Evolutionary conservation across 768 basidiomycete species (phyloP).

Genomic region (Phanerochaete sordida): DNA sequence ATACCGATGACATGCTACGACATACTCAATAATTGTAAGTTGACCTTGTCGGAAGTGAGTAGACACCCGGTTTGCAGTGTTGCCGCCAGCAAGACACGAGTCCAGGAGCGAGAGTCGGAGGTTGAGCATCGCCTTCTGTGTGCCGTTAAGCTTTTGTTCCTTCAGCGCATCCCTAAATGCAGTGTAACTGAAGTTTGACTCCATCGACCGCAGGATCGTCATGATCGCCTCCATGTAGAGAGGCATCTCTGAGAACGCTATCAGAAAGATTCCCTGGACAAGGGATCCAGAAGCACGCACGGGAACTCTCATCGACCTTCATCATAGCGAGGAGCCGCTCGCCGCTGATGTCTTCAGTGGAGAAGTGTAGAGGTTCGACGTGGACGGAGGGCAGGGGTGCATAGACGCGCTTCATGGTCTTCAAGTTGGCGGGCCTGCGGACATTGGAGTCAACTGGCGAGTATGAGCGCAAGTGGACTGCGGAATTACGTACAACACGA

Average conservation of each 20-base stretch:
- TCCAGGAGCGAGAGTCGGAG: constrained; percentile 60
- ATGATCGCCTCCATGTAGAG: constrained; percentile 56
- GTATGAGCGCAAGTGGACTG: neutral
- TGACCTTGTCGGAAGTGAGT: constrained; percentile 52
- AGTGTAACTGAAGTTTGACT: constrained; percentile 52
- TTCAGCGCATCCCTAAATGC: constrained; percentile 48
- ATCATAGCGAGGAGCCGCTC: constrained; percentile 66
- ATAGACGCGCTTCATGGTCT: constrained; percentile 55
- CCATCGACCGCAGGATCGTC: constrained; percentile 61
- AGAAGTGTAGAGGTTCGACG: constrained; percentile 50
- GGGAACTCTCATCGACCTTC: constrained; percentile 45
- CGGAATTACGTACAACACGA: constrained; percentile 22
- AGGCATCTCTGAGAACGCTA: constrained; percentile 27
- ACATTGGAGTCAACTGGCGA: neutral
- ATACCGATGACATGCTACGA: neutral
- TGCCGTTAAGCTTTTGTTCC: constrained; percentile 50
- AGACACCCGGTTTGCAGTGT: constrained; percentile 3
- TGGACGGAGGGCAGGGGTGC: constrained; percentile 40
- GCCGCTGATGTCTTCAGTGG: constrained; percentile 56
- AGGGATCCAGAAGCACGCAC: constrained; percentile 7
- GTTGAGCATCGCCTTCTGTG: constrained; percentile 52
- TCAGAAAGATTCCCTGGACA: neutral
- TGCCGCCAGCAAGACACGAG: constrained; percentile 47
- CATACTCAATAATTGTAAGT: constrained; percentile 58
- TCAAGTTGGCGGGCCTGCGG: constrained; percentile 39